Base-by-base conservation (phyloP, 768 basidiomycete species). In the Tylopilus felleus region DNA sequence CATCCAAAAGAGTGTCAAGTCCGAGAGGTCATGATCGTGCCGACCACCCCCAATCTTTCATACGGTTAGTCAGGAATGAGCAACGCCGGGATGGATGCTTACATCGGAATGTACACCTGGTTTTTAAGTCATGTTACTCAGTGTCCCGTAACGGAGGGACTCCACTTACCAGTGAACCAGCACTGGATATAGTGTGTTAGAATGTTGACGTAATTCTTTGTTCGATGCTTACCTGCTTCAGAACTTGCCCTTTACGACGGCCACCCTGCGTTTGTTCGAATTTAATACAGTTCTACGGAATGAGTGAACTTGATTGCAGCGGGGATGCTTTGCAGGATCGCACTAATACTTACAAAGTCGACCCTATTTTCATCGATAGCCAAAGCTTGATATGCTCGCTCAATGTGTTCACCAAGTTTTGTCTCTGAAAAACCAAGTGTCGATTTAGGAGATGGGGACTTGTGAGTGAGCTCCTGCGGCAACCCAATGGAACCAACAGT, bases 401-500 rank as follows among this genome's bases (percentile, higher is more conserved):
- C 75, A 23, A 90, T 70, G 63, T 90, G 87, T 25, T 77, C 73
- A 33, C 86, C 87, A 13, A 90, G 72, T 17, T 70, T 55, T 12
- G 71, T 74, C 60, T 87, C 83, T 10, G 75, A 77, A 63, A 89
- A 88, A n/a, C 88, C 87, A 59, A 86, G 88, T 4, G 87, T 69
- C 5, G 74, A 76, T 48, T 70, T 74, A 14, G 75, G 65, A 51
- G 75, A 76, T 17, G 74, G 67, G 8, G 75, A 75, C n/a, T 71
- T 68, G 46, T 75, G 67, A 3, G 76, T 75, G n/a, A n/a, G n/a
- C 59, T 88, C 86, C 60, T 82, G 83, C 1, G 88, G 88, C 13
- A 90, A 67, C 10, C 86, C 86, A 25, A 87, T 65, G 13, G 86
- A 78, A 13, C 86, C 86, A n/a, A 89, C 88, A 7, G 88, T 90